A percentile compares a stretch with the other conserved stretches of the same genome.
phyloP scores from a whole-genome alignment of 257 asterid species.

The Solanum corneliomulleri region DNA sequence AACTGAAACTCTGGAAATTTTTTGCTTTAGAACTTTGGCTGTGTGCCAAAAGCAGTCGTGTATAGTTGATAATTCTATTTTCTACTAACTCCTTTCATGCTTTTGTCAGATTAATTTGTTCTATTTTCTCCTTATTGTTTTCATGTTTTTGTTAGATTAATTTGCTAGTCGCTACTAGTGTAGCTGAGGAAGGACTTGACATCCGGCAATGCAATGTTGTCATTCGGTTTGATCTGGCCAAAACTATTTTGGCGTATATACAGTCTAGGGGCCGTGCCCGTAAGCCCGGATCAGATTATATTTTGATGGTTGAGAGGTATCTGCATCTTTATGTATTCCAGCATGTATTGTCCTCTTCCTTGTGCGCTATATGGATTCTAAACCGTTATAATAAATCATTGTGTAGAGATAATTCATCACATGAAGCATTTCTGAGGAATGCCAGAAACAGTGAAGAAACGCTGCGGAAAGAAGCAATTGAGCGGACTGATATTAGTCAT shows the following conservation, averaged over 20 bases:
- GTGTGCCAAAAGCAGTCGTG: neutral
- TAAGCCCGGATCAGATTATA: conserved; percentile 97
- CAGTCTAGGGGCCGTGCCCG: conserved; percentile 99
- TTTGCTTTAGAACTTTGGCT: neutral
- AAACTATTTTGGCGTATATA: conserved; percentile 95
- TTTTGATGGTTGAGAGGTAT: conserved; percentile 99
- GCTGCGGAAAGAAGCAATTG: conserved; percentile 93
- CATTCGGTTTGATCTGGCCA: conserved; percentile 97
- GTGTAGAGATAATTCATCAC: conserved; percentile 80
- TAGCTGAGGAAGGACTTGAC: conserved; percentile 99
- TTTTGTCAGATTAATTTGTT: conserved; percentile 72
- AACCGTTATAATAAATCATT: conserved; percentile 4
- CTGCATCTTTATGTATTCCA: conserved; percentile 5
- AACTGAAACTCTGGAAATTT: neutral
- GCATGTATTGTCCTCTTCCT: neutral
- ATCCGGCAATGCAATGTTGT: conserved; percentile 98
- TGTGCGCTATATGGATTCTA: neutral
- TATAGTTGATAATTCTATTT: neutral
- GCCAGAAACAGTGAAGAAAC: conserved; percentile 98
- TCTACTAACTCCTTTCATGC: conserved; percentile 8
- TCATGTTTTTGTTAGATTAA: conserved; percentile 51
- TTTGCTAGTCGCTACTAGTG: conserved; percentile 97
- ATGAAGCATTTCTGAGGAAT: conserved; percentile 80
- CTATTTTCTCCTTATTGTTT: conserved; percentile 5
- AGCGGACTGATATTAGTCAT: conserved; percentile 97